Conservation (phyloP, 352 stramenopile genomes). For the Phytophthora lateralis region DNA sequence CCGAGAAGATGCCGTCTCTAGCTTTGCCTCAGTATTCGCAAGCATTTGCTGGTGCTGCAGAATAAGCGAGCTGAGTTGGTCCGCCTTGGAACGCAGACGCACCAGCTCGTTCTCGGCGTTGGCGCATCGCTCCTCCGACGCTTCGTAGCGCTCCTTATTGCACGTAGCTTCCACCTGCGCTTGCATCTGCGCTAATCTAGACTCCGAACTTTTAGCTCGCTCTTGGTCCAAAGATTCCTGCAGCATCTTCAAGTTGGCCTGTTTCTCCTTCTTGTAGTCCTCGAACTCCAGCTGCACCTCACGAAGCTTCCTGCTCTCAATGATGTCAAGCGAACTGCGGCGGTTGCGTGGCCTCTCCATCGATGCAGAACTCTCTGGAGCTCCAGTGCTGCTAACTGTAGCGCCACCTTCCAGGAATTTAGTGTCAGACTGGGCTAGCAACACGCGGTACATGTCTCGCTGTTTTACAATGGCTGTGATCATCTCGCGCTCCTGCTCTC, state of each 20-base stretch:
- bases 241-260: constrained; percentile 63
- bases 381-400: constrained; percentile 2
- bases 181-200: constrained; percentile 68
- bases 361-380: constrained; percentile 8
- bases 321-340: constrained; percentile 40
- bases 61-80: constrained; percentile 67
- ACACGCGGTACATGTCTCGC: constrained; percentile 95
- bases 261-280: constrained; percentile 83
- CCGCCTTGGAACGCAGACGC: constrained; percentile 59
- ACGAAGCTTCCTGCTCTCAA: constrained; percentile 47
- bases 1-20: constrained; percentile 50
- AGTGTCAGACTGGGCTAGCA: constrained; percentile 91
- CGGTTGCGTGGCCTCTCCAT: constrained; percentile 28
- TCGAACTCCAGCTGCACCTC: constrained; percentile 78
- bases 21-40: constrained; percentile 58
- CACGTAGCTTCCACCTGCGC: constrained; percentile 70
- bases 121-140: constrained; percentile 54
- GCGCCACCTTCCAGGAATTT: constrained; percentile 49
- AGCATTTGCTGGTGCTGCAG: constrained; percentile 69
- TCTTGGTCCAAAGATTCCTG: constrained; percentile 70
- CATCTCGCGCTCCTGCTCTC: constrained; percentile 86
- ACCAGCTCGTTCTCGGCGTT: constrained; percentile 69
- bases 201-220: constrained; percentile 50
- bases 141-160: constrained; percentile 67
- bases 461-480: constrained; percentile 95